A percentile compares a stretch with the other conserved stretches of the same genome.
Evolutionary conservation across 1,139 yeast genomes (phyloP).

Genomic region (Yamadazyma songkhlaensis): DNA sequence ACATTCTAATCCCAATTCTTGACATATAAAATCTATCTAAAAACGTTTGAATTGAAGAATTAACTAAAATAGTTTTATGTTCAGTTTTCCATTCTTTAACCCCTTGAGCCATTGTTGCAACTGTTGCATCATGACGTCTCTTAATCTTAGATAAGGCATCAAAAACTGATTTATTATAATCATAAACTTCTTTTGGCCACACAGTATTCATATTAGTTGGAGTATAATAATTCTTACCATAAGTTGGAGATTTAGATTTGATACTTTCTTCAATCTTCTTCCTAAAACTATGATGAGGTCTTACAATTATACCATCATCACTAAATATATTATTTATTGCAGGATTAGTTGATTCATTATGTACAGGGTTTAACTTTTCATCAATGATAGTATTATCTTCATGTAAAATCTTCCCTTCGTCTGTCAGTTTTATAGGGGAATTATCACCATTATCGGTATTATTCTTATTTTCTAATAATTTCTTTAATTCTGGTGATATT

Average conservation of each 20-base stretch:
- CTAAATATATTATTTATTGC: constrained; percentile 43
- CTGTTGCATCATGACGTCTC: constrained; percentile 88
- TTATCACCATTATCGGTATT: background rate
- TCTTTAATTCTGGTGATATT: constrained; percentile 36
- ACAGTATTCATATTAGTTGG: constrained; percentile 49
- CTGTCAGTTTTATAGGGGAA: constrained; percentile 5
- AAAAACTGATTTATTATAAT: constrained; percentile 66
- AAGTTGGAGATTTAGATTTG: constrained; percentile 35
- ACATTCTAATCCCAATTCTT: constrained; percentile 84
- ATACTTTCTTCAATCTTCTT: constrained; percentile 8
- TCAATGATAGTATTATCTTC: constrained; percentile 17
- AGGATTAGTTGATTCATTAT: constrained; percentile 31
- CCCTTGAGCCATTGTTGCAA: constrained; percentile 90
- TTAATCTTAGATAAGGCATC: constrained; percentile 70
- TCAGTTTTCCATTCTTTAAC: constrained; percentile 82
- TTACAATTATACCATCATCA: constrained; percentile 55
- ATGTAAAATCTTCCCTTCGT: constrained; percentile 13
- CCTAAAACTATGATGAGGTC: constrained; percentile 20
- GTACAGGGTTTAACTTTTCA: constrained; percentile 29
- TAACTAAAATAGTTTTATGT: constrained; percentile 47
- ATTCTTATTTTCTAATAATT: constrained; percentile 22
- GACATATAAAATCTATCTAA: constrained; percentile 84
- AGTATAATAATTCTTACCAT: constrained; percentile 58
- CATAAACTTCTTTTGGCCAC: constrained; percentile 76
- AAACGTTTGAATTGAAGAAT: constrained; percentile 71